phyloP scores from a whole-genome alignment of 2,329 filamentous ascomycete genomes.

The Fusarium heterosporum region DNA sequence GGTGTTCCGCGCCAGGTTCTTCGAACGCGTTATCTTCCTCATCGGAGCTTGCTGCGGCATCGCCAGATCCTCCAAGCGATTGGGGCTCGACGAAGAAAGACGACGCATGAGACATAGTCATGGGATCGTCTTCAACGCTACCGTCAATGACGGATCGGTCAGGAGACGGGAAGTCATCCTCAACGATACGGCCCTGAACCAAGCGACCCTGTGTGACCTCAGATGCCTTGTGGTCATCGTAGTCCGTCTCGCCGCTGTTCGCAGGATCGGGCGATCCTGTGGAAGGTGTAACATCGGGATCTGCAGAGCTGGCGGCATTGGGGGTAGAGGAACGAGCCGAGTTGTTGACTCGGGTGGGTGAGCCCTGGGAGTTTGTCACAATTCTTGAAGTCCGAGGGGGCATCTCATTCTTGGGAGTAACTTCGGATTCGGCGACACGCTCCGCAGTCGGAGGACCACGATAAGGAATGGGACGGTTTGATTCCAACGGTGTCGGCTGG shows the following conservation, averaged over 20 bases:
- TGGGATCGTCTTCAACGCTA: slow-evolving; percentile 80
- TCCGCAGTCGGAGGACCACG: slow-evolving; percentile 30
- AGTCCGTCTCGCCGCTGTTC: slow-evolving; percentile 59
- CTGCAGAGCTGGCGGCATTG: slow-evolving; percentile 21
- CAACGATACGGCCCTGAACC: slow-evolving; percentile 93
- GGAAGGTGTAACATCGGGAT: slow-evolving; percentile 39
- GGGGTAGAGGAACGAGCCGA: slow-evolving; percentile 27
- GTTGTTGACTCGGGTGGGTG: slow-evolving; percentile 53
- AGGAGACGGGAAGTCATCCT: slow-evolving; percentile 90
- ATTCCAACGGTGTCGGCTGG: slow-evolving; percentile 56
- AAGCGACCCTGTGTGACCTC: slow-evolving; percentile 93
- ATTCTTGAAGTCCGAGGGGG: slow-evolving; percentile 48
- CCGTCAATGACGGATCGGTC: slow-evolving; percentile 76
- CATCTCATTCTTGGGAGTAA: slow-evolving; percentile 36
- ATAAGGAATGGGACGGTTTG: slow-evolving; percentile 41
- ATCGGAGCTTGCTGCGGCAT: slow-evolving; percentile 84
- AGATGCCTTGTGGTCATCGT: slow-evolving; percentile 82
- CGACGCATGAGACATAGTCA: slow-evolving; percentile 83
- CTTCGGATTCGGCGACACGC: slow-evolving; percentile 36
- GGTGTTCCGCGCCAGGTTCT: slow-evolving; percentile 86
- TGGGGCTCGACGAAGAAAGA: slow-evolving; percentile 79
- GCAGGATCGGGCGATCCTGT: slow-evolving; percentile 45
- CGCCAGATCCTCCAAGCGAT: slow-evolving; percentile 82
- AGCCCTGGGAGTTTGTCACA: slow-evolving; percentile 58
- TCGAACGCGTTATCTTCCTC: slow-evolving; percentile 93